Conservation (phyloP, 169 alveolate species). For the Hepatocystis sp. region DNA sequence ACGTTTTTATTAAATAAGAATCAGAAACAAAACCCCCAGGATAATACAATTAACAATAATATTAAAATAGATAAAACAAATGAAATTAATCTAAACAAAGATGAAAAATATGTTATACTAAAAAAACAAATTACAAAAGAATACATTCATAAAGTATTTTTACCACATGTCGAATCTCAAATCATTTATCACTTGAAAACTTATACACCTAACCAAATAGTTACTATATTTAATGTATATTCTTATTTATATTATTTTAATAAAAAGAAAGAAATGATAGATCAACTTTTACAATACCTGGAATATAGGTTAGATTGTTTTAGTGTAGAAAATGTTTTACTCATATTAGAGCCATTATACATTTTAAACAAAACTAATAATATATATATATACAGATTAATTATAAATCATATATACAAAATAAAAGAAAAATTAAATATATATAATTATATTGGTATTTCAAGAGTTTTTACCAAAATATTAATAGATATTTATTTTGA, state of each 20-base stretch:
- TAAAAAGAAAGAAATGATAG: conserved; percentile 60
- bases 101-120: conserved; percentile 62
- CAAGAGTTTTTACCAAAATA: conserved; percentile 52
- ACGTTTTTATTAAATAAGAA: no score
- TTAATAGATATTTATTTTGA: conserved; percentile 29
- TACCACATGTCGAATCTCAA: conserved; percentile 74
- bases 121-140: conserved; percentile 69
- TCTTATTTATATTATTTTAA: conserved; percentile 62
- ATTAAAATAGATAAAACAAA: no score
- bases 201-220: conserved; percentile 71
- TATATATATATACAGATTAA: conserved; percentile 57
- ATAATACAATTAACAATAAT: not conserved
- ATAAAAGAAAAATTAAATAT: conserved; percentile 43
- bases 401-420: conserved; percentile 37
- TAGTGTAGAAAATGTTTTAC: conserved; percentile 44
- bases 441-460: conserved; percentile 64
- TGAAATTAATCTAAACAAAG: not conserved
- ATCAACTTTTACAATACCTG: conserved; percentile 26
- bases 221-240: conserved; percentile 33
- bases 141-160: conserved; percentile 48
- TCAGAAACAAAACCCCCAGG: not conserved
- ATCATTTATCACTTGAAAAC: conserved; percentile 66
- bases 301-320: conserved; percentile 62
- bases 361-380: conserved; percentile 31
- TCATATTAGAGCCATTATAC: conserved; percentile 52